Conservation (phyloP, 2,329 filamentous ascomycete species). For the Leptographium radiaticola region DNA sequence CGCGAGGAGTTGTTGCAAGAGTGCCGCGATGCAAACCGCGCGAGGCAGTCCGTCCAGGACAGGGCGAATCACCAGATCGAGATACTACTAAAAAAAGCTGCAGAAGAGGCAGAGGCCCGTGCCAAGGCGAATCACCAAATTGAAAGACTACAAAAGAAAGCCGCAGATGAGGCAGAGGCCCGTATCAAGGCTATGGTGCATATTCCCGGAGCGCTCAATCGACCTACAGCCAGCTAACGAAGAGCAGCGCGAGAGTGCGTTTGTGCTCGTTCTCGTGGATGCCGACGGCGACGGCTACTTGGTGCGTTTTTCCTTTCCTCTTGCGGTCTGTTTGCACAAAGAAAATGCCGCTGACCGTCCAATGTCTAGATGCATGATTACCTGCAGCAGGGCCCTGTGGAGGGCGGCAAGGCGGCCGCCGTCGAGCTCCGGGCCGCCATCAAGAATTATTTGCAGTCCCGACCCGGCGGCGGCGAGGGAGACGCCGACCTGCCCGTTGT, state of each 20-base stretch:
- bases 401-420: not conserved
- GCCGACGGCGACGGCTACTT: constrained; percentile 1
- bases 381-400: not conserved
- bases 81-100: not conserved
- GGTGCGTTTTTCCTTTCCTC: not conserved
- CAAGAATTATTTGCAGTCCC: not conserved
- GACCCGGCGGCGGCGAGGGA: not conserved
- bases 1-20: not conserved
- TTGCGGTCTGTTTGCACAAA: not conserved
- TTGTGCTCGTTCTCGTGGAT: not conserved
- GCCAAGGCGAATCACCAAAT: not conserved
- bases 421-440: not conserved
- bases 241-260: not conserved
- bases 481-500: not conserved
- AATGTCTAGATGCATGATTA: not conserved
- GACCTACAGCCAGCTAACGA: not conserved
- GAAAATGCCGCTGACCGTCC: no score
- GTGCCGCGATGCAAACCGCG: not conserved
- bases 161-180: not conserved
- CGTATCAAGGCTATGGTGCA: not conserved
- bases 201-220: no score
- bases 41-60: not conserved
- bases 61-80: not conserved
- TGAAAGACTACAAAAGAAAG: not conserved
- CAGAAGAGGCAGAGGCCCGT: not conserved